Evolutionary conservation across 768 basidiomycete genomes (phyloP), one percentile per base, ranked within the genome.

Genomic region (Mycena metata): DNA sequence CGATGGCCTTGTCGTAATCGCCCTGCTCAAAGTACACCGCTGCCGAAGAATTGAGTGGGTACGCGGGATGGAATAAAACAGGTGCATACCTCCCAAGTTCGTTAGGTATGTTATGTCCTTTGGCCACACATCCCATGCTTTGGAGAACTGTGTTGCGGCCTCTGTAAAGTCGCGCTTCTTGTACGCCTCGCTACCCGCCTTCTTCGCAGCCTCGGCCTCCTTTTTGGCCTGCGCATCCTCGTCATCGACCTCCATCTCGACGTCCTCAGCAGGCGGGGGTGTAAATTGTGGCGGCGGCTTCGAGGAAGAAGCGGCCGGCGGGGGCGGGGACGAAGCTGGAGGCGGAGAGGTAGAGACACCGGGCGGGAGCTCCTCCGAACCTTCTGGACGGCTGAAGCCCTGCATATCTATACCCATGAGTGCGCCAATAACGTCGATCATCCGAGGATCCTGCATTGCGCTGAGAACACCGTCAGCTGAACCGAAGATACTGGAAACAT

Each of bases 21-120:
- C 91, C 95, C 78, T 97, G 87, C 82, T 99, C 98, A 74, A 96
- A 96, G 81, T 96, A 93, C 10, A 90, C 96, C 64, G 98, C 98
- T 92, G 76, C 55, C 65, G n/a, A 26, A 41, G 56, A 26, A 54
- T 59, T 45, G 43, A 57, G 51, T 54, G 19, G n/a, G 54, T 54
- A 49, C 39, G 11, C 24, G 24, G 57, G 30, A 19, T 54, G 24
- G 45, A 26, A 42, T 24, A 13, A 30, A 41, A 9, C 36, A 63
- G 56, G 33, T 30, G 77, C 85, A 50, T 68, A 94, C 94, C 94
- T 69, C 89, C 90, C 49, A 96, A 80, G 79, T 99, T 99, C 55
- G 96, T 96, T 64, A 99, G 83, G 87, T 91, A 98, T 13, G 95
- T 93, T 68, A 98, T 85, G 77, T 99, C 96, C 82, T 97, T 93